Conservation (phyloP, 106 monocot species). For the Dendrobium chrysotoxum region DNA sequence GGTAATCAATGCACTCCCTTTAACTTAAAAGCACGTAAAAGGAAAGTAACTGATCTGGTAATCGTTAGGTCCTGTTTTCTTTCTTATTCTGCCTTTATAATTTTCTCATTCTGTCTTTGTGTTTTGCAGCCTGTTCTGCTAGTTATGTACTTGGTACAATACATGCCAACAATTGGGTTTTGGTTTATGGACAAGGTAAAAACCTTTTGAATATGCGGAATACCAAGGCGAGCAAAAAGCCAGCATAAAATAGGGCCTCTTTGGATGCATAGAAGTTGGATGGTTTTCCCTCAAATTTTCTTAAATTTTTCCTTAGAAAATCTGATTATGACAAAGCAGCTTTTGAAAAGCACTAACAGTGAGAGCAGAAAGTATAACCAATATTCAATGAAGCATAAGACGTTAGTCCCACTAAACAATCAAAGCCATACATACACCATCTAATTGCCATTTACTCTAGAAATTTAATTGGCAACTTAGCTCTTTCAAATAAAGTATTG, state of each 20-base stretch:
- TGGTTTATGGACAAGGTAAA: constrained; percentile 94
- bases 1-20: not conserved
- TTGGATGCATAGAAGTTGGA: not conserved
- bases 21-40: too few relatives aligned
- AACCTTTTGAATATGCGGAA: not conserved
- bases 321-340: not conserved
- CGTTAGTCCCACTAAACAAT: not conserved
- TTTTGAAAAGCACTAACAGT: too few relatives aligned
- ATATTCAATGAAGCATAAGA: not conserved
- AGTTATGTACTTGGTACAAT: constrained; percentile 90
- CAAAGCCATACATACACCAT: too few relatives aligned
- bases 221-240: not conserved
- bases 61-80: not conserved
- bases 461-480: too few relatives aligned
- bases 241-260: not conserved
- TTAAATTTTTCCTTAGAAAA: not conserved
- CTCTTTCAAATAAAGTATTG: too few relatives aligned
- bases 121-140: constrained; percentile 79
- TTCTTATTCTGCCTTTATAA: not conserved
- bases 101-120: not conserved
- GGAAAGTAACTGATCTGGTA: not conserved
- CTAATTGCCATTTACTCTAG: too few relatives aligned
- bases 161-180: constrained; percentile 70
- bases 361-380: too few relatives aligned
- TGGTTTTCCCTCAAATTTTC: not conserved